Base-by-base conservation (phyloP, 495 filamentous ascomycete species). In the Thermochaetoides thermophila region DNA sequence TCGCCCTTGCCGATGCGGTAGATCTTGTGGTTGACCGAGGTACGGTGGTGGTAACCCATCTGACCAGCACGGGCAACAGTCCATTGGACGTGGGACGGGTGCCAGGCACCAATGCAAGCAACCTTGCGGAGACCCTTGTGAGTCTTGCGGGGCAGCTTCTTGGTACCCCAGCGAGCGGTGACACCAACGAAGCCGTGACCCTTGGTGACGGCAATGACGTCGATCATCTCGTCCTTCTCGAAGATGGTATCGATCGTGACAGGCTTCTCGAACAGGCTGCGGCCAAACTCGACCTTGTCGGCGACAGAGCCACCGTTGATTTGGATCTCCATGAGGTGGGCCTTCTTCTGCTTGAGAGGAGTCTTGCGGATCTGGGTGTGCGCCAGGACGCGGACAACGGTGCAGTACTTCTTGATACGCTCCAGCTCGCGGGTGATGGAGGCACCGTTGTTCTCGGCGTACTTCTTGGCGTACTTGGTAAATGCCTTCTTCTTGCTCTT, bases 401-500 rank as follows among this genome's bases (percentile, higher is more conserved):
- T 87, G 83, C 91, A 96, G 83, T 96, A 99, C 71, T 94, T 95
- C 83, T 93, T 93, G 71, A 99, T 95, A 64, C 91, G 86, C 75
- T 94, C 87, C 48, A 96, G 79, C 68, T 99, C 91, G 60, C 81
- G 79, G 60, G 78, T 82, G 69, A 97, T 78, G 46, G 83, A 80
- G 49, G 82, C 68, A 51, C 82, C 87, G 64, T 55, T 76, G 69
- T 66, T 78, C 63, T 93, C 85, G 47, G 91, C 80, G 78, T 96
- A 83, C 75, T 92, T 87, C 83, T 95, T 96, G 73, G 91, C 81
- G 68, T 99, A 99, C 74, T 91, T 94, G 71, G 91, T 99, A 74
- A 96, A 99, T 37, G 91, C 91, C 85, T 99, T 99, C 83, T 94
- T 96, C 86, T 99, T 99, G 73, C 73, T 81, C 74, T 91, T 92